Conservation (phyloP, 129 eudicot genomes). For the sunflower (Helianthus annuus) region DNA sequence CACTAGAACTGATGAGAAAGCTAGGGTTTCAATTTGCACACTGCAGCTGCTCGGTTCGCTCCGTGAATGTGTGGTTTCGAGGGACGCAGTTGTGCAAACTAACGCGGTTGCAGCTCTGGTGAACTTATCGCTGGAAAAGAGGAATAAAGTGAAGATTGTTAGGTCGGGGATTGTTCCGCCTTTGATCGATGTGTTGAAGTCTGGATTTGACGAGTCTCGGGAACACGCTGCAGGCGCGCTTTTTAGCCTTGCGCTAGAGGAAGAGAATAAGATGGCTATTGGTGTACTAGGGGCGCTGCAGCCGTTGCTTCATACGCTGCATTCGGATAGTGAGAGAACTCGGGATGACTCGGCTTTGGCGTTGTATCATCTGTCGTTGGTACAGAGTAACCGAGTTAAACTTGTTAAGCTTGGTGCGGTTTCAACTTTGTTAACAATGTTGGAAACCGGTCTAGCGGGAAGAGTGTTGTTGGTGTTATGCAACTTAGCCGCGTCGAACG, state of each 20-base stretch:
- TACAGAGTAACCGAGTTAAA: conserved; percentile 72
- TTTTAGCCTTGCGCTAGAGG: conserved; percentile 79
- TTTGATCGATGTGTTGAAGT: conserved; percentile 64
- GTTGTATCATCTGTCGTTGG: conserved; percentile 65
- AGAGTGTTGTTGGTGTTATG: conserved; percentile 73
- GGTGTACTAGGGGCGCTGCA: conserved; percentile 90
- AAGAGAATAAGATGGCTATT: conserved; percentile 74
- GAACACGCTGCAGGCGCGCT: conserved; percentile 95
- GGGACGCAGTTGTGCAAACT: conserved; percentile 55
- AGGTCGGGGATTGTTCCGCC: conserved; percentile 75
- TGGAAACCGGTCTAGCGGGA: conserved; percentile 53
- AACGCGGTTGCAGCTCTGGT: conserved; percentile 83
- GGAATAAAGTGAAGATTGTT: conserved; percentile 71
- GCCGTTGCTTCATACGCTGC: conserved; percentile 71
- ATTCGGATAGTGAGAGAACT: conserved; percentile 72
- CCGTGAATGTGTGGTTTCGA: conserved; percentile 49
- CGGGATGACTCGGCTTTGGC: conserved; percentile 86
- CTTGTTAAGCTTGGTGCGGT: conserved; percentile 67
- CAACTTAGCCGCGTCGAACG: conserved; percentile 68
- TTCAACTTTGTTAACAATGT: conserved; percentile 53
- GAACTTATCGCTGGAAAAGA: conserved; percentile 68
- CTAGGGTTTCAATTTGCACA: conserved; percentile 66
- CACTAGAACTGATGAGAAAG: conserved; percentile 61
- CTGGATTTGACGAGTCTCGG: conserved; percentile 59
- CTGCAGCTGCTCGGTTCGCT: conserved; percentile 47